Percentiles rank a stretch among this genome's conserved stretches.
Conservation (phyloP, 1,284 basidiomycete species). For the Ganoderma sinense region DNA sequence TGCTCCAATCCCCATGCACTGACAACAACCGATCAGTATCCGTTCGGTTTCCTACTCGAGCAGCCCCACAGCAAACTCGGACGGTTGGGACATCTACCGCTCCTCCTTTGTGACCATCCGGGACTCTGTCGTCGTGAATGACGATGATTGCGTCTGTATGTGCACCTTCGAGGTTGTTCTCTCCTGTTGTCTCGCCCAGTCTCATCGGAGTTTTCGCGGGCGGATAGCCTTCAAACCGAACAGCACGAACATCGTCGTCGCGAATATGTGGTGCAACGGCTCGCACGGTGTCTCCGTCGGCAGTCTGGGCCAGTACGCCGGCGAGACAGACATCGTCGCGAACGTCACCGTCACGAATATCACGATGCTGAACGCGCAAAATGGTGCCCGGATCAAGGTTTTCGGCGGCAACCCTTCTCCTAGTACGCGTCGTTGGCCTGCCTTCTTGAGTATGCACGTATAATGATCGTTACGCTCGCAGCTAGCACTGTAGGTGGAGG, state of each 20-base stretch:
- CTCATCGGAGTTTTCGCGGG: not conserved
- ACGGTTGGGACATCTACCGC: conserved; percentile 73
- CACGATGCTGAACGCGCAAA: conserved; percentile 65
- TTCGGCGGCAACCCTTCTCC: conserved; percentile 56
- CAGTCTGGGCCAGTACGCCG: conserved; percentile 53
- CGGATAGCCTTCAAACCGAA: conserved; percentile 66
- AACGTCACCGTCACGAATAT: conserved; percentile 66
- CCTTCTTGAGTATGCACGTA: not conserved
- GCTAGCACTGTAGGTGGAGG: conserved; percentile 57
- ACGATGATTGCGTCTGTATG: conserved; percentile 65
- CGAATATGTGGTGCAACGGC: conserved; percentile 66
- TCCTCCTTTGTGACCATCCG: conserved; percentile 58
- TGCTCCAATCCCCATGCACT: not conserved
- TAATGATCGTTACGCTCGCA: conserved; percentile 7
- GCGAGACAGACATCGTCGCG: conserved; percentile 70
- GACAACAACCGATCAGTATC: conserved; percentile 29
- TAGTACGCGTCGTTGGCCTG: conserved; percentile 25
- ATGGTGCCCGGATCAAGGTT: conserved; percentile 75
- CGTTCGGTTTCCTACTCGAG: conserved; percentile 39
- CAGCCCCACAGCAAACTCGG: conserved; percentile 41
- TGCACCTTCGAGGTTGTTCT: not conserved
- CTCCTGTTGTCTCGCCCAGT: not conserved
- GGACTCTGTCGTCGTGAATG: conserved; percentile 64
- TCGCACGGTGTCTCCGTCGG: conserved; percentile 74
- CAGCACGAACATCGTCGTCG: conserved; percentile 65